Evolutionary conservation across 192 early-diverging fungal species (phyloP).

Genomic region (Coemansia umbellata): DNA sequence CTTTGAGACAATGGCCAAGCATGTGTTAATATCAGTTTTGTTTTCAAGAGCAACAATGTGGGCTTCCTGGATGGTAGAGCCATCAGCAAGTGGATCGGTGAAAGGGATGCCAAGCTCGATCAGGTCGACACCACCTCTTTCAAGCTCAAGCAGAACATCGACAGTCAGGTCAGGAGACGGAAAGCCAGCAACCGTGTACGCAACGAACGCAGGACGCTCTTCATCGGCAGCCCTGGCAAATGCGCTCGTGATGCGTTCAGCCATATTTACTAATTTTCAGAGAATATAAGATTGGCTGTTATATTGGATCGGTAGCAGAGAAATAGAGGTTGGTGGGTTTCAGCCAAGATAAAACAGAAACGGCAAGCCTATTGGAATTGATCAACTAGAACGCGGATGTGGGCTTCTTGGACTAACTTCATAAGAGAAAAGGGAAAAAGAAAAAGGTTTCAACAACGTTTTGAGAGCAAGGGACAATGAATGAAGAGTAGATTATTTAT

Average conservation of each 20-base stretch:
- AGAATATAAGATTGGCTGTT: background rate
- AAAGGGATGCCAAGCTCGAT: conserved; percentile 96
- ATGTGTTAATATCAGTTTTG: conserved; percentile 70
- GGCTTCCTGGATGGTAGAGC: conserved; percentile 91
- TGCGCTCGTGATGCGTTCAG: conserved; percentile 18
- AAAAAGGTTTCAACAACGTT: too few relatives aligned
- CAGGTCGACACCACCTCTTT: conserved; percentile 88
- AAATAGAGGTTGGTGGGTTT: background rate
- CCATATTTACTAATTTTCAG: conserved; percentile 5
- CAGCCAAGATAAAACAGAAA: background rate
- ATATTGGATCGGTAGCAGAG: background rate
- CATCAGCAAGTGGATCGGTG: conserved; percentile 94
- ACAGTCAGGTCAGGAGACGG: conserved; percentile 77
- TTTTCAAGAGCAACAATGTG: conserved; percentile 73
- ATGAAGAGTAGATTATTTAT: too few relatives aligned
- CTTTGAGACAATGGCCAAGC: conserved; percentile 72
- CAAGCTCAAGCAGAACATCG: conserved; percentile 78
- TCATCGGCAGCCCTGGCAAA: conserved; percentile 53
- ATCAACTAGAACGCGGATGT: too few relatives aligned
- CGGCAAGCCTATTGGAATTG: background rate
- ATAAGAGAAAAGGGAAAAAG: too few relatives aligned
- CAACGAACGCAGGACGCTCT: conserved; percentile 79
- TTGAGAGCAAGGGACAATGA: too few relatives aligned
- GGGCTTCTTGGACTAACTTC: too few relatives aligned
- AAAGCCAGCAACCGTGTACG: conserved; percentile 91